Base-by-base conservation (phyloP, 768 basidiomycete species). In the Pisolithus tinctorius region DNA sequence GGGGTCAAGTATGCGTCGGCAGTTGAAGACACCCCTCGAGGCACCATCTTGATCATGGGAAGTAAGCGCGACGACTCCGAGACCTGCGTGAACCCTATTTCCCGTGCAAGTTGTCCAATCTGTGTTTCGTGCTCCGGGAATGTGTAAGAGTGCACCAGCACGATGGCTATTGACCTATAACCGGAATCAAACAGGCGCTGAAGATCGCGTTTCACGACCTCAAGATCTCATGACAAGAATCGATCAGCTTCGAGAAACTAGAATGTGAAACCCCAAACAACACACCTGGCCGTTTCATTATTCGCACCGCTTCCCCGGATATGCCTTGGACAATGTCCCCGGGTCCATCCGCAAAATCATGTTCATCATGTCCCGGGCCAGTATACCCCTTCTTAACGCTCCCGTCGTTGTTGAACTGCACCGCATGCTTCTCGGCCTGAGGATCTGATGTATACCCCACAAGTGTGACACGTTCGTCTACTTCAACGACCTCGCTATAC, bases 1-100 rank as follows among this genome's bases (percentile, higher is more conserved):
- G 94, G 94, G 0, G 93, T 96, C 37, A 97, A 82, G 66, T 97
- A 97, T 1, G 94, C 94, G 59, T 97, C 94, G 0, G 92, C 94
- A 0, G 93, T 94, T 0, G 90, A 88, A 0, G 92, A 95, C 9
- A 88, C 83, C 2, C 92, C 94, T 0, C 94, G 86, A 1, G 93
- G 88, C 9, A 96, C 90, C 78, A 94, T 88, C 70, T 93, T 93
- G 74, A 95, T 94, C 88, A 92, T 92, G 3, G 92, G 88, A 27
- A 91, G 77, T n/a, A 94, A 75, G 54, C 84, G 81, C 2, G 89
- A 85, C 0, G 93, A 94, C 59, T 90, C 82, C 2, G 92, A 94
- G 58, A 97, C 81, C 42, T 96, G 92, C 5, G 76, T 74, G 68
- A 97, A 98, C n/a, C 94, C 94, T 4, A 95, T 63, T 44, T 79